Base-by-base conservation (phyloP, 2,329 filamentous ascomycete species). In the Ophiostoma himal-ulmi region DNA sequence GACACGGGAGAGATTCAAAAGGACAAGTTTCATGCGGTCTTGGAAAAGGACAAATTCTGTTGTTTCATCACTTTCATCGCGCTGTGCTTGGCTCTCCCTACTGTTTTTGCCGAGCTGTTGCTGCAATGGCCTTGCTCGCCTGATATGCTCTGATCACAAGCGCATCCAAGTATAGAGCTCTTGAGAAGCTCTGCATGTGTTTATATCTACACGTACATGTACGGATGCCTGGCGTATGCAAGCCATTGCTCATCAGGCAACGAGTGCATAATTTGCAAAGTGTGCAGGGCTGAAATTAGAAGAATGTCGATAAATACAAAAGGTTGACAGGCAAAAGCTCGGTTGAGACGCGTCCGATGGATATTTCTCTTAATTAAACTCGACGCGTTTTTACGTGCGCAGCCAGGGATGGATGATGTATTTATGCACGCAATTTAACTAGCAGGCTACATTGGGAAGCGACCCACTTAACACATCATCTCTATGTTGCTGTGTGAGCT, bases 351-450 rank as follows among this genome's bases (percentile, higher is more conserved):
- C 52, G 52, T 57, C n/a, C 52, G 52, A 57, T n/a, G 52, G 52
- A 57, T 57, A 26, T 48, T 7, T n/a, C 17, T 48, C 17, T 48
- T 34, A 62, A 62, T 34, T 8, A 57, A 34, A 34, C 52, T 54
- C n/a, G 26, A 34, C 26, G 57, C 57, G 57, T 62, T 34, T 60
- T 30, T 62, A 62, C 57, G 57, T 62, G 57, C 57, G 57, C 26
- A 62, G 57, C 57, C 22, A 62, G 57, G 26, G 26, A 62, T 52
- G 39, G 39, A 11, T 20, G 52, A 54, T 62, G 57, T 62, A 62
- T 17, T 17, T 6, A 17, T 34, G 57, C 57, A 34, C 26, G 26
- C 10, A 34, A 62, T 26, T 26, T 57, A 26, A 26, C 52, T 3
- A 13, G 52, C 11, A 57, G 7, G 22, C 7, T 57, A 57, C 52